Evolutionary conservation across 1,284 basidiomycete species (phyloP).

Genomic region (Blastosporella zonata): DNA sequence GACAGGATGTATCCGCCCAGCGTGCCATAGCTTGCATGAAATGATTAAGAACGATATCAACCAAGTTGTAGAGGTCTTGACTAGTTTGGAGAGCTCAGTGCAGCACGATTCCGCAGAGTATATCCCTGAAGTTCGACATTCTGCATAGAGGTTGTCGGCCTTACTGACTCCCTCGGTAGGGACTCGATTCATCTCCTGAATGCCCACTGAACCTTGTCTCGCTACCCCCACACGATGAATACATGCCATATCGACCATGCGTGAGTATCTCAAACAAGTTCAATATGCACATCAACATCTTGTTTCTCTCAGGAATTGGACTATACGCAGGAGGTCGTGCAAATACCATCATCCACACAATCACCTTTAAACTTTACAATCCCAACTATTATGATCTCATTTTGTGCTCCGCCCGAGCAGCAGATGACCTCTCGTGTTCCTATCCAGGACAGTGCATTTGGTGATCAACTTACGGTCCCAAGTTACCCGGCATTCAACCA

Average conservation of each 20-base stretch:
- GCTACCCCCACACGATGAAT: neutral
- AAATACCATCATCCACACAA: neutral
- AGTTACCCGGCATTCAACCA: conserved; percentile 46
- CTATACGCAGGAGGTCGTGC: neutral
- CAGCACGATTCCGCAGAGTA: conserved; percentile 1
- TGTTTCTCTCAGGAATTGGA: neutral
- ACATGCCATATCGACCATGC: neutral
- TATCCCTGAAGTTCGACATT: neutral
- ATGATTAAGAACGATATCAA: conserved; percentile 33
- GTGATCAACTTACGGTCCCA: conserved; percentile 49
- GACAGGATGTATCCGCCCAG: conserved; percentile 30
- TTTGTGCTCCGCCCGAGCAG: conserved; percentile 36
- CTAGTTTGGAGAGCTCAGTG: conserved; percentile 29
- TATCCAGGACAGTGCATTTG: conserved; percentile 52
- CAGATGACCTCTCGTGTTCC: conserved; percentile 46
- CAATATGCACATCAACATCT: neutral
- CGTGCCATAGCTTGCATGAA: conserved; percentile 30
- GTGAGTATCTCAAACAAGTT: neutral
- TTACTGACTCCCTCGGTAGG: neutral
- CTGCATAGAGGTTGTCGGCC: neutral
- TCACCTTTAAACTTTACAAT: conserved; percentile 19
- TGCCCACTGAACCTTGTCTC: neutral
- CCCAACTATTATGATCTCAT: conserved; percentile 51
- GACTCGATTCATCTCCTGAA: neutral
- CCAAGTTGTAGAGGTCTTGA: conserved; percentile 33